Base-by-base conservation (phyloP, 768 basidiomycete genomes). In the Suillus lakei region DNA sequence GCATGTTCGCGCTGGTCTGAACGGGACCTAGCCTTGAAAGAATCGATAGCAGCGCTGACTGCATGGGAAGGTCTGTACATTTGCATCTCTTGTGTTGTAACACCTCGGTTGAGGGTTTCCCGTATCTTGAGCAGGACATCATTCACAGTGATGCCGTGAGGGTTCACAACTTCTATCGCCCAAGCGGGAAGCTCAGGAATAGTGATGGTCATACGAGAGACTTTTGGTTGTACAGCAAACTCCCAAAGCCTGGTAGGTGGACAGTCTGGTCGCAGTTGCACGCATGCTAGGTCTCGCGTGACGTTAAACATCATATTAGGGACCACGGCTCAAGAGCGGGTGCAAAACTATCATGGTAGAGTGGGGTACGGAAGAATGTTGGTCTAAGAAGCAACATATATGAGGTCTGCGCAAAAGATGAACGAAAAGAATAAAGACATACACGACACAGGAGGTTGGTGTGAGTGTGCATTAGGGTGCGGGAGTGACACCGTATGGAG, bases 1-100 rank as follows among this genome's bases (percentile, higher is more conserved):
- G 66, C 68, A 71, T 68, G 74, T 72, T 81, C 79, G 70, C 73
- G 69, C 71, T 71, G 75, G 66, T 77, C 77, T 70, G 73, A 61
- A 61, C 32, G 48, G 13, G 73, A 69, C 67, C 75, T 64, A 53
- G 67, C 71, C 68, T 75, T 67, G 66, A 75, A 78, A 48, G 68
- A 77, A 26, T 75, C 72, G 64, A 72, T 69, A 67, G 68, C 75
- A 56, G 55, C 66, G 70, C 69, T 69, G 61, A 70, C 75, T 66
- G 78, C 62, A 15, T n/a, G 18, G 6, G 62, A 41, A 13, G 26
- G 38, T 48, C n/a, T 32, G 21, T 61, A 28, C 38, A 61, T 61
- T n/a, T 54, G 53, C 51, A 69, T 70, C 66, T 78, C 76, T 18
- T 68, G 15, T 4, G 66, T 46, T 61, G 75, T 67, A 43, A 75